Evolutionary conservation across 805 yeast species (phyloP).

Genomic region (Yamadazyma akitaensis): DNA sequence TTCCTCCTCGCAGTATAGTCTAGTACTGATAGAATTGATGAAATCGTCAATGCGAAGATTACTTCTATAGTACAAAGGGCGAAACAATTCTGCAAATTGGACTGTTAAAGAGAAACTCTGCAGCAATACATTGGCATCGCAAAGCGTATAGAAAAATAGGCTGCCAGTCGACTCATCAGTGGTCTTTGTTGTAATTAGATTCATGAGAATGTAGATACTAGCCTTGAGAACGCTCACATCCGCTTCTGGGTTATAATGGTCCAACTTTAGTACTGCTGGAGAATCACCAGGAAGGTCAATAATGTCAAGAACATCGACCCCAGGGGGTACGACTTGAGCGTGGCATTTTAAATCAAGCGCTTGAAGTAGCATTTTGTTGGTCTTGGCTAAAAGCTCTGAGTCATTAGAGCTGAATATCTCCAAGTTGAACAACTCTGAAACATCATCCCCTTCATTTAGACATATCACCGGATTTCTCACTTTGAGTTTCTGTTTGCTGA

Average conservation of each 20-base stretch:
- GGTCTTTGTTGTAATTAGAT: not conserved
- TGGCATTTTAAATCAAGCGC: not conserved
- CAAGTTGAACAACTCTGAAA: not conserved
- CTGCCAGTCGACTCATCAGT: not conserved
- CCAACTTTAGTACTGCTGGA: conserved; percentile 5
- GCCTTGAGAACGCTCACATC: conserved; percentile 6
- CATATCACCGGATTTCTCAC: not conserved
- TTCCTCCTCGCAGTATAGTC: not conserved
- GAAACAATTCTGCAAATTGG: not conserved
- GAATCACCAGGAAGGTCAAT: not conserved
- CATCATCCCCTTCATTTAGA: not conserved
- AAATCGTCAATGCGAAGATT: not conserved
- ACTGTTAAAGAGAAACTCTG: not conserved
- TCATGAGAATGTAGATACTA: conserved; percentile 5
- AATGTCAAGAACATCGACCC: not conserved
- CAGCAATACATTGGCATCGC: conserved; percentile 25
- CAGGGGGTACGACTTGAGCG: not conserved
- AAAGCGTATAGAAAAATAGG: conserved; percentile 16
- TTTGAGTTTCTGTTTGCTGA: not conserved
- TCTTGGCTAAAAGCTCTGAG: not conserved
- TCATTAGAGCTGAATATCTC: not conserved
- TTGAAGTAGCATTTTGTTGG: not conserved
- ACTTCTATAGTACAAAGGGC: not conserved
- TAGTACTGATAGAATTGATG: not conserved
- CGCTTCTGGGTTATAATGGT: conserved; percentile 7